Percentiles rank a stretch among this genome's conserved stretches.
Conservation (phyloP, 2,329 filamentous ascomycete genomes). For the Ceratocystis destructans region DNA sequence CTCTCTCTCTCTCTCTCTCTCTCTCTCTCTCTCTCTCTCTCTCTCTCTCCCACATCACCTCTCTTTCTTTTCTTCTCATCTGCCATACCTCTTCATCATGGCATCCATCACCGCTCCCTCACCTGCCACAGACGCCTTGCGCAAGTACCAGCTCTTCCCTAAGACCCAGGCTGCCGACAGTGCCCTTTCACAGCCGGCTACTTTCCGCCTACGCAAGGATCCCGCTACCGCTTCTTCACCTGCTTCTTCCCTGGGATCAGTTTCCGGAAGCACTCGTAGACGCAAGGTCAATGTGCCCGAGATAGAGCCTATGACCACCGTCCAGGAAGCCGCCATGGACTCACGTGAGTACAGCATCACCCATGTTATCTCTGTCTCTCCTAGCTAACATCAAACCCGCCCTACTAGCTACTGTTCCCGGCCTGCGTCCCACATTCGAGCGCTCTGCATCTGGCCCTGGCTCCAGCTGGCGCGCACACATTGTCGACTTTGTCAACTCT, state of each 20-base stretch:
- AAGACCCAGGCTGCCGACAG: slow-evolving; percentile 27
- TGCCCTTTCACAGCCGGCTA: slow-evolving; percentile 27
- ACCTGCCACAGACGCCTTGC: slow-evolving; percentile 20
- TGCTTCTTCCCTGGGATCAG: slow-evolving; percentile 31
- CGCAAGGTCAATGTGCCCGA: slow-evolving; percentile 53
- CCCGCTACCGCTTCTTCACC: slow-evolving; percentile 34
- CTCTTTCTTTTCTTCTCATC: not conserved
- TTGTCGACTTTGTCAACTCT: slow-evolving; percentile 10
- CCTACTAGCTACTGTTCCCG: slow-evolving; percentile 49
- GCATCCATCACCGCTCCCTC: slow-evolving; percentile 1
- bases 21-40: not conserved
- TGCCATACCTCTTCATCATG: not conserved
- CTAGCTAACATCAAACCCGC: slow-evolving; percentile 3
- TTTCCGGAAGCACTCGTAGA: slow-evolving; percentile 35
- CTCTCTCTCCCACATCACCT: too few relatives aligned
- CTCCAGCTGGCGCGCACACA: slow-evolving; percentile 10
- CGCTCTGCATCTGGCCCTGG: slow-evolving; percentile 38
- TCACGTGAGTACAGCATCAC: slow-evolving; percentile 41
- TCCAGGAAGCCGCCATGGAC: slow-evolving; percentile 54
- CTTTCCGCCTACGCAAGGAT: slow-evolving; percentile 38
- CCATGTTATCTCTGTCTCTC: not conserved
- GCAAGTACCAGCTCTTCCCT: slow-evolving; percentile 50
- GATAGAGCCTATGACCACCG: slow-evolving; percentile 53
- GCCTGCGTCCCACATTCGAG: slow-evolving; percentile 49
- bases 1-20: not conserved